Percentiles rank a stretch among this genome's conserved stretches.
These are phyloP conservation scores for Trichoderma afroharzianum DNA, from an alignment of 2,329 filamentous ascomycete genomes.

Conservation along the genomic window DNA sequence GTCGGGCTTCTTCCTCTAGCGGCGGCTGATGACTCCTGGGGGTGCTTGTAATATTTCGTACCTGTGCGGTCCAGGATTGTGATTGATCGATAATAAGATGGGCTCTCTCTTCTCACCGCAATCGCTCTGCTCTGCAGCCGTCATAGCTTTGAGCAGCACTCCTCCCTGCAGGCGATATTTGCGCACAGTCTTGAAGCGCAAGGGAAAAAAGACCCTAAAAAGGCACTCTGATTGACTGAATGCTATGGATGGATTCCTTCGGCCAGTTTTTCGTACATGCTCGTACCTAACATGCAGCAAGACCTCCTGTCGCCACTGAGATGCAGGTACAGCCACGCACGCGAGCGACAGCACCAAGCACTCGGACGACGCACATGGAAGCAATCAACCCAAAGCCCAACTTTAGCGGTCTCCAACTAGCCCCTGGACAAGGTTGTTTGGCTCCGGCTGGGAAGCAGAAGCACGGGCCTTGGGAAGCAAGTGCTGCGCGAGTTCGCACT, in stretches of 20 bases:
- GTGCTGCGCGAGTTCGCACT: slow-evolving; percentile 2
- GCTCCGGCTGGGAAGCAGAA: background rate
- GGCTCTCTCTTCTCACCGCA: slow-evolving; percentile 1
- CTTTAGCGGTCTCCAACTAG: slow-evolving; percentile 1
- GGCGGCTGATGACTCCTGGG: background rate
- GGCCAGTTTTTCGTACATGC: background rate
- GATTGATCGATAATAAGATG: background rate
- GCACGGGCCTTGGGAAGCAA: slow-evolving; percentile 4
- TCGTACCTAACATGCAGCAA: background rate
- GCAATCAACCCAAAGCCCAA: background rate
- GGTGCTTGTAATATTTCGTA: background rate
- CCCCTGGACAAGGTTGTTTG: slow-evolving; percentile 11
- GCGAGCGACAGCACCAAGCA: slow-evolving; percentile 1
- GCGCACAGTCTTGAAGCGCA: background rate
- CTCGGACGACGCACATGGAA: background rate
- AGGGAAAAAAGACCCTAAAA: background rate
- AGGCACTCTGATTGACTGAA: background rate
- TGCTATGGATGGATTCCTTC: too few relatives aligned
- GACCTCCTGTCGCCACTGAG: background rate
- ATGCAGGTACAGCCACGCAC: slow-evolving; percentile 17
- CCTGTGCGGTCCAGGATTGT: background rate
- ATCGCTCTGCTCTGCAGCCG: background rate
- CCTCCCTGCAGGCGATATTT: background rate
- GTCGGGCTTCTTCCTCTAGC: background rate
- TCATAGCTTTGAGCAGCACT: background rate